A percentile compares a stretch with the other conserved stretches of the same genome.
These are phyloP conservation scores for Ustilago xerochloae DNA, from an alignment of 1,284 basidiomycete genomes.

Conservation along the genomic window DNA sequence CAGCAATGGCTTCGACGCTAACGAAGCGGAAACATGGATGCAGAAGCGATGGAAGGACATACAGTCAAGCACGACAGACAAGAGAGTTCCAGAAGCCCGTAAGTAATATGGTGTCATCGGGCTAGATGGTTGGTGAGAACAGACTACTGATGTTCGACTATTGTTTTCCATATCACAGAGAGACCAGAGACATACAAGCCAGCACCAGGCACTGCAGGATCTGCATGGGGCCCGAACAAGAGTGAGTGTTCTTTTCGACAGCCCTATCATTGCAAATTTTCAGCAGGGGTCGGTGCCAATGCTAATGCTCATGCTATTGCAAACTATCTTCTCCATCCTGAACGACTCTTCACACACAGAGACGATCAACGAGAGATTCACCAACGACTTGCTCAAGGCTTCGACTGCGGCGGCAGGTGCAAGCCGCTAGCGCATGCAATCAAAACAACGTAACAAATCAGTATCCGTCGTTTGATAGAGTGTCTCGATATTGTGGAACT, in stretches of 20 bases:
- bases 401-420: constrained; percentile 13
- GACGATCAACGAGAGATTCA: constrained; percentile 39
- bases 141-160: neutral
- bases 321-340: neutral
- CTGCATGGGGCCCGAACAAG: constrained; percentile 50
- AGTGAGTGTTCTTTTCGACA: constrained; percentile 36
- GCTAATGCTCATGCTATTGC: too few relatives aligned
- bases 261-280: too few relatives aligned
- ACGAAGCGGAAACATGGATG: constrained; percentile 40
- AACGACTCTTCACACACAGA: constrained; percentile 14
- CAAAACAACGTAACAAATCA: neutral
- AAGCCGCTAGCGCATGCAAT: constrained; percentile 1
- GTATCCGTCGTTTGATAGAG: too few relatives aligned
- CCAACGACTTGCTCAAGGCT: constrained; percentile 36
- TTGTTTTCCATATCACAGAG: constrained; percentile 15
- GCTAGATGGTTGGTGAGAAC: neutral
- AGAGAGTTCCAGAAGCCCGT: constrained; percentile 25
- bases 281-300: too few relatives aligned
- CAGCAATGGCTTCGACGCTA: constrained; percentile 32
- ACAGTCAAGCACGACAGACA: constrained; percentile 15
- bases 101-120: constrained; percentile 8
- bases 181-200: constrained; percentile 44
- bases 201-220: constrained; percentile 30
- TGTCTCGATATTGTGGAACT: too few relatives aligned
- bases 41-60: constrained; percentile 38